Base-by-base conservation (phyloP, 768 basidiomycete species). In the Suillus hirtellus region DNA sequence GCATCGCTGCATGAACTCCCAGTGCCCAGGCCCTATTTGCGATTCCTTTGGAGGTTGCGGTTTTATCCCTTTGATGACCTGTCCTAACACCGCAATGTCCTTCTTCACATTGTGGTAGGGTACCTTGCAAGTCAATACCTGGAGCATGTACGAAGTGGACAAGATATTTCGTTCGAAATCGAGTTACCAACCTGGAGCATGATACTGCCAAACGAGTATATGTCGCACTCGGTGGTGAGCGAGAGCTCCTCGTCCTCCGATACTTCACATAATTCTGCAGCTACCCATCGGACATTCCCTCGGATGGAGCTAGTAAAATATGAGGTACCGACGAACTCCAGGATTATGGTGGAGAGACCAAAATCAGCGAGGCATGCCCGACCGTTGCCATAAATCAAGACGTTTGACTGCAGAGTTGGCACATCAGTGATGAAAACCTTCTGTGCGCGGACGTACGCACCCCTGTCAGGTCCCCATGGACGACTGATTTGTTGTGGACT, bases 331-430 rank as follows among this genome's bases (percentile, higher is more conserved):
- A 73, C 67, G 61, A 77, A 70, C 61, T 79, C 77, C 11, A 69
- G 67, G 15, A 77, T 68, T 53, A 81, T 75, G 34, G 66, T 78
- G 14, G 79, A 81, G 6, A 82, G 68, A 6, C 81, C 81, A 63
- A 82, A 50, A 50, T 27, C 49, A 50, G 49, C 49, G 9, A 50
- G 49, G 3, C 49, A 50, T 27, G 49, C 49, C 24, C 49, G 27
- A 17, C 49, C 27, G 1, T 50, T 17, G 3, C 7, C 27, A 50
- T 17, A 15, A 9, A 82, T 59, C 9, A 65, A 38, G 44, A 65
- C 46, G 40, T 59, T 65, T 55, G 64, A 59, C 64, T 65, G 21
- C 8, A 37, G 24, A 15, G 5, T 14, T 14, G 1, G 1, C 14
- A 50, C 7, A 3, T 50, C 15, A 50, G 15, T 50, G 15, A 27